Evolutionary conservation across 164 flowering plant genomes (phyloP).

Genomic region (Nelumbo lutea): DNA sequence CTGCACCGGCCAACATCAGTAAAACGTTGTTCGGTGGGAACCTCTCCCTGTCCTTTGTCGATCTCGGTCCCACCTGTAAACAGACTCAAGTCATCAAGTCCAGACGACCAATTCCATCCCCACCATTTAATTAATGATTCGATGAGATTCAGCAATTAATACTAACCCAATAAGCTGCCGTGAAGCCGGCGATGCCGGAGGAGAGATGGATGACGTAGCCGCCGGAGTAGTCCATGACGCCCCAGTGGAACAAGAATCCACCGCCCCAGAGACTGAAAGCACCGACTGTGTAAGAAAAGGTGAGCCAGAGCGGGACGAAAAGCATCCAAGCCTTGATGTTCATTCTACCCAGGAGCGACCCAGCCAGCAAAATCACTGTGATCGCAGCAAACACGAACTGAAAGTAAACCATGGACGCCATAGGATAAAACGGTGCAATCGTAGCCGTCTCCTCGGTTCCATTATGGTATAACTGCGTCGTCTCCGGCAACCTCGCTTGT

Average conservation of each 20-base stretch:
- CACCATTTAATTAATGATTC: too few relatives aligned
- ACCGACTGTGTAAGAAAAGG: slow-evolving; percentile 20
- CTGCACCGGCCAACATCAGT: slow-evolving; percentile 32
- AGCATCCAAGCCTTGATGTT: slow-evolving; percentile 17
- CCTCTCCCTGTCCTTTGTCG: slow-evolving; percentile 27
- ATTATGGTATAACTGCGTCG: slow-evolving; percentile 3
- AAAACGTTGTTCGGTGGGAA: slow-evolving; percentile 39
- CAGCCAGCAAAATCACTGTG: slow-evolving; percentile 9
- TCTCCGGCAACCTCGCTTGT: slow-evolving; percentile 13
- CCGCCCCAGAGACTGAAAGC: slow-evolving; percentile 25
- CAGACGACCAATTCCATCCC: too few relatives aligned
- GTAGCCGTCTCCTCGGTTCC: slow-evolving; percentile 5
- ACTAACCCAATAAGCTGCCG: slow-evolving; percentile 25
- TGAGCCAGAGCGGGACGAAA: slow-evolving; percentile 17
- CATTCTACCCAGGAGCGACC: slow-evolving; percentile 8
- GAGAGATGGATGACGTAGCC: slow-evolving; percentile 25
- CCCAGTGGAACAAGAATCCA: slow-evolving; percentile 23
- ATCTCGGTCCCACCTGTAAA: slow-evolving; percentile 34
- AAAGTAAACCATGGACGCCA: slow-evolving; percentile 15
- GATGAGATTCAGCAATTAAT: too few relatives aligned
- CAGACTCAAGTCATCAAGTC: background rate
- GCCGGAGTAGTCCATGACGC: slow-evolving; percentile 22
- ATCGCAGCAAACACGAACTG: slow-evolving; percentile 12
- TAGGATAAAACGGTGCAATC: slow-evolving; percentile 11
- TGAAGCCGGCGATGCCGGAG: slow-evolving; percentile 22